Conservation (phyloP, 1,284 basidiomycete genomes). For the Cerrena zonata region DNA sequence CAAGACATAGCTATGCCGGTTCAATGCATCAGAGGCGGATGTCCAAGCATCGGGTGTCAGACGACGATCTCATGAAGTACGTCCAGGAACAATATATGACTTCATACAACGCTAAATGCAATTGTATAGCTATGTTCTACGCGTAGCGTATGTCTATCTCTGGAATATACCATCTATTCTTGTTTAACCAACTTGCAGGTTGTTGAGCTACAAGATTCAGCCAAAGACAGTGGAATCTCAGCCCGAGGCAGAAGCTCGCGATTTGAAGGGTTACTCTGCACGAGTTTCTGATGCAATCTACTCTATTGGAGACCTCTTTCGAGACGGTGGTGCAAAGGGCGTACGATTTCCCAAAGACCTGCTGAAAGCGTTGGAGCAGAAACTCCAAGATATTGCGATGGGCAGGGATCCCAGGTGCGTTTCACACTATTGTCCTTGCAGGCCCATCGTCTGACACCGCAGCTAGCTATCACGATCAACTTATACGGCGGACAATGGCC, state of each 20-base stretch:
- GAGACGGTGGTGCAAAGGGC: constrained; percentile 74
- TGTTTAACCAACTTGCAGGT: constrained; percentile 35
- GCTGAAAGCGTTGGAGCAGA: constrained; percentile 80
- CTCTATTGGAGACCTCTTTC: constrained; percentile 79
- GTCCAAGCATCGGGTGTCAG: constrained; percentile 69
- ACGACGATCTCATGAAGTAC: constrained; percentile 79
- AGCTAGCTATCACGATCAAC: constrained; percentile 78
- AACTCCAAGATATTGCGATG: constrained; percentile 85
- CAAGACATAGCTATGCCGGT: constrained; percentile 66
- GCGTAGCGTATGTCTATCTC: constrained; percentile 66
- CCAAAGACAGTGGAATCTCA: constrained; percentile 48
- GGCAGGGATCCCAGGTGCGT: constrained; percentile 79
- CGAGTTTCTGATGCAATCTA: constrained; percentile 63
- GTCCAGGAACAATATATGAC: constrained; percentile 23
- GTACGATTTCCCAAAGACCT: constrained; percentile 91
- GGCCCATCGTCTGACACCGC: neutral
- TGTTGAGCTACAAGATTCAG: constrained; percentile 63
- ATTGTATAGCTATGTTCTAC: constrained; percentile 58
- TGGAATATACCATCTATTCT: constrained; percentile 14
- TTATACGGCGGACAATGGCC: constrained; percentile 82
- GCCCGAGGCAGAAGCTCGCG: constrained; percentile 38
- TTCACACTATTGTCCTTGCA: neutral
- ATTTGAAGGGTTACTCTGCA: constrained; percentile 57
- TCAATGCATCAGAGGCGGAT: constrained; percentile 56
- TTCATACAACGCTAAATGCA: constrained; percentile 10